Conservation (phyloP, 345 rosid genomes). For the Aurinia saxatilis region DNA sequence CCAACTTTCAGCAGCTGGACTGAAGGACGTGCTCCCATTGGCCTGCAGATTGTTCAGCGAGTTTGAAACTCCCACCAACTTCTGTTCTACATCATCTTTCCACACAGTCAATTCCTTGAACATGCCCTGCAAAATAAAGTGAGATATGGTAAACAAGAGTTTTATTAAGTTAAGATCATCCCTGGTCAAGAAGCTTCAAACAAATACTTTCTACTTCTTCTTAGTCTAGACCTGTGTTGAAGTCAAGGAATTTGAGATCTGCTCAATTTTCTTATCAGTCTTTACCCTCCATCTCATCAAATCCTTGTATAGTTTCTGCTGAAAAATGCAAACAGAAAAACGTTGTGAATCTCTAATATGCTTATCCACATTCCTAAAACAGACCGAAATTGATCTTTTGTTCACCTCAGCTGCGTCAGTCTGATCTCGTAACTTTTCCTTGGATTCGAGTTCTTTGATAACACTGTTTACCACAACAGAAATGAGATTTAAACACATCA, state of each 20-base stretch:
- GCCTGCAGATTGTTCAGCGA: constrained; percentile 46
- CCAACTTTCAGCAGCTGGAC: constrained; percentile 68
- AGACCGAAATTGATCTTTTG: not conserved
- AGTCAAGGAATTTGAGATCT: constrained; percentile 61
- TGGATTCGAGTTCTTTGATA: constrained; percentile 40
- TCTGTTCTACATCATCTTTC: constrained; percentile 63
- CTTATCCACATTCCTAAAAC: not conserved
- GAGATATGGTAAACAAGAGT: not conserved
- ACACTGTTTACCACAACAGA: constrained; percentile 41
- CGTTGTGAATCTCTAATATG: not conserved
- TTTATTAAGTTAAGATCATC: not conserved
- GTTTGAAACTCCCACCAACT: constrained; percentile 57
- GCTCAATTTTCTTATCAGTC: constrained; percentile 49
- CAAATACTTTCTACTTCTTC: not conserved
- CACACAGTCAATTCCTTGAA: constrained; percentile 49
- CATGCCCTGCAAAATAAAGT: constrained; percentile 37
- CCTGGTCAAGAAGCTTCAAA: not conserved
- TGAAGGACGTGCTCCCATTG: constrained; percentile 41
- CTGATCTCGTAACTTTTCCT: constrained; percentile 43
- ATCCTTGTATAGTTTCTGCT: constrained; percentile 53
- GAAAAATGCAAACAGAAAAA: constrained; percentile 1
- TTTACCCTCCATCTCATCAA: constrained; percentile 49
- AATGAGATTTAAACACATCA: not conserved
- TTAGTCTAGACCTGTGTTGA: constrained; percentile 53
- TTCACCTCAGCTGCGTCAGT: constrained; percentile 51